phyloP scores from a whole-genome alignment of 345 rosid genomes.

The Citrus medica region DNA sequence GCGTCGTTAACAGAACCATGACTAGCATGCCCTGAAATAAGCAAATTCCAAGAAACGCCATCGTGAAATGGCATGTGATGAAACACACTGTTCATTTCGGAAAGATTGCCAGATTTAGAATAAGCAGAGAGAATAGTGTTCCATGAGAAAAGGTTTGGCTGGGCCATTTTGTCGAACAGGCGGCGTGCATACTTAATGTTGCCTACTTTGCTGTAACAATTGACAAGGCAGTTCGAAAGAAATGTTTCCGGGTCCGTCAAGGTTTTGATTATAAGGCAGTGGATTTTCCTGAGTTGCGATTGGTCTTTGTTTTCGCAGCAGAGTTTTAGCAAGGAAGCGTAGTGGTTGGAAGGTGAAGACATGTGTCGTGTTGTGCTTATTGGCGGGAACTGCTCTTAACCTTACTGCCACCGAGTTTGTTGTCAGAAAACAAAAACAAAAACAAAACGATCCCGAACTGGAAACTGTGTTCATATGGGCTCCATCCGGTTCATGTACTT shows the following conservation, averaged over 20 bases:
- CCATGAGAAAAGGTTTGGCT: slow-evolving; percentile 71
- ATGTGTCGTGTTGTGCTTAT: not conserved
- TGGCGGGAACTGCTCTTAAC: slow-evolving; percentile 16
- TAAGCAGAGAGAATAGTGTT: slow-evolving; percentile 78
- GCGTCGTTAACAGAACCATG: slow-evolving; percentile 47
- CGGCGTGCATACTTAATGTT: slow-evolving; percentile 52
- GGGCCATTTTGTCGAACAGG: slow-evolving; percentile 61
- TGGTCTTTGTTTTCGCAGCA: slow-evolving; percentile 45
- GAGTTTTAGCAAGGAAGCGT: slow-evolving; percentile 48
- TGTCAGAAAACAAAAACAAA: not conserved
- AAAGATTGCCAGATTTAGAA: slow-evolving; percentile 59
- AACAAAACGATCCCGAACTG: not conserved
- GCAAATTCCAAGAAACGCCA: slow-evolving; percentile 77
- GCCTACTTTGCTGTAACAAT: slow-evolving; percentile 33
- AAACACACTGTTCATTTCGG: slow-evolving; percentile 49
- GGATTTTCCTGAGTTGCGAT: slow-evolving; percentile 52
- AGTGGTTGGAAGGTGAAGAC: slow-evolving; percentile 35
- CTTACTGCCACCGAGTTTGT: not conserved
- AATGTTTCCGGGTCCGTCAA: slow-evolving; percentile 49
- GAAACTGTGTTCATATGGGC: not conserved
- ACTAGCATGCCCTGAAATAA: slow-evolving; percentile 66
- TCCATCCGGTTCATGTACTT: not conserved
- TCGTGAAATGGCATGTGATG: slow-evolving; percentile 57
- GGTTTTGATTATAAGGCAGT: slow-evolving; percentile 52
- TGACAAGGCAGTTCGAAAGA: slow-evolving; percentile 51